A percentile compares a stretch with the other conserved stretches of the same genome.
Conservation (phyloP, 2,329 filamentous ascomycete species). For the Aspergillus persii region DNA sequence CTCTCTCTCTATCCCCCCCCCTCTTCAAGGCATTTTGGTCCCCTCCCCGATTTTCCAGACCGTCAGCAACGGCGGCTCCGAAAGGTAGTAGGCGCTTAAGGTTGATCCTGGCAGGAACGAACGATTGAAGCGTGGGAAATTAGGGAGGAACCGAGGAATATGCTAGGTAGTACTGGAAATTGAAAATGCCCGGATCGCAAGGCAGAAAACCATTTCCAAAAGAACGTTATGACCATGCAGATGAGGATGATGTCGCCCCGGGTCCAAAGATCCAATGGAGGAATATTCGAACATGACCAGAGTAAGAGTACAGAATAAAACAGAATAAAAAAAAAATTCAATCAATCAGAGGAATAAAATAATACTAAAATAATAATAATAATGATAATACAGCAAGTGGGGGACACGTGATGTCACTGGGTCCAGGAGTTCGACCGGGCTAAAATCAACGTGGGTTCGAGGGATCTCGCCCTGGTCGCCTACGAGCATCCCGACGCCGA, state of each 20-base stretch:
- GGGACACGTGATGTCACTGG: slow-evolving; percentile 13
- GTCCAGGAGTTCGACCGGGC: slow-evolving; percentile 2
- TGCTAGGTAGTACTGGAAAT: not conserved
- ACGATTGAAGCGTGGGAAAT: not conserved
- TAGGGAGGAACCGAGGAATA: not conserved
- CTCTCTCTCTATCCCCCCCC: not conserved
- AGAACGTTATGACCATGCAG: not conserved
- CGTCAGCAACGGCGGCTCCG: slow-evolving; percentile 9
- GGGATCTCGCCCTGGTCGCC: not conserved
- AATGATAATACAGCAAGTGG: not conserved
- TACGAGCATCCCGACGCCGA: slow-evolving; percentile 3
- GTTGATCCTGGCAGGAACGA: not conserved
- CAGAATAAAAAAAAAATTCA: too few species aligned
- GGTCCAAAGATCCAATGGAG: too few species aligned
- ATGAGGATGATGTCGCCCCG: not conserved
- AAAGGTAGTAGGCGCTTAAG: slow-evolving; percentile 14
- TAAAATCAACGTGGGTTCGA: not conserved
- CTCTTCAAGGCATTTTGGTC: not conserved
- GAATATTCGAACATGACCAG: too few species aligned
- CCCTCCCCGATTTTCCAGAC: not conserved
- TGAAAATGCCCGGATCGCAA: not conserved
- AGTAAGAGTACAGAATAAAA: too few species aligned
- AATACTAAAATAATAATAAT: not conserved
- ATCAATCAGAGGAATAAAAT: too few species aligned
- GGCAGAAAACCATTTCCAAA: not conserved